Conservation (phyloP, 352 stramenopile genomes). For the Globisporangium alternatum region DNA sequence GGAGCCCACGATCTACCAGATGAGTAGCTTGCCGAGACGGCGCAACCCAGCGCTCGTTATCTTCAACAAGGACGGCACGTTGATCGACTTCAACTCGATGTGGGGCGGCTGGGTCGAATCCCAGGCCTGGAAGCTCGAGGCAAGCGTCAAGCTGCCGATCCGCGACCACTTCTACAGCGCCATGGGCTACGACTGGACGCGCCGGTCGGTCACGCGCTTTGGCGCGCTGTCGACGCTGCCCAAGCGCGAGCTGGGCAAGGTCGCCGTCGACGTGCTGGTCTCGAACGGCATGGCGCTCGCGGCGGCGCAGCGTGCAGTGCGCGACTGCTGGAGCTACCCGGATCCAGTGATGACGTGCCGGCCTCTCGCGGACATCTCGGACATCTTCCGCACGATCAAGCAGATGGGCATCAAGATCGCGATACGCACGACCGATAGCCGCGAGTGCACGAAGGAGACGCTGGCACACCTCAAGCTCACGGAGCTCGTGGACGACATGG, state of each 20-base stretch:
- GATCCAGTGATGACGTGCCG: slow-evolving; percentile 26
- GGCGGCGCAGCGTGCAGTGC: slow-evolving; percentile 19
- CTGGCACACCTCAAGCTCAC: slow-evolving; percentile 29
- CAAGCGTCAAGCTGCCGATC: slow-evolving; percentile 23
- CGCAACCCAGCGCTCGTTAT: slow-evolving; percentile 30
- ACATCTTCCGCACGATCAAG: slow-evolving; percentile 79
- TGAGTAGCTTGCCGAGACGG: slow-evolving; percentile 9
- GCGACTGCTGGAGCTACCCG: slow-evolving; percentile 28
- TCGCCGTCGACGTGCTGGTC: slow-evolving; percentile 29
- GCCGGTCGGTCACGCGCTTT: slow-evolving; percentile 23
- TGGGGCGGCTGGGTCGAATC: slow-evolving; percentile 42
- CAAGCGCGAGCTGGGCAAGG: slow-evolving; percentile 27
- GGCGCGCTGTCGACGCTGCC: slow-evolving; percentile 31
- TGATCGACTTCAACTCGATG: slow-evolving; percentile 50
- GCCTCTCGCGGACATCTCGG: slow-evolving; percentile 26
- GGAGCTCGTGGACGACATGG: slow-evolving; percentile 35
- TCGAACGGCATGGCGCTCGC: slow-evolving; percentile 19
- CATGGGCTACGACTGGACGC: slow-evolving; percentile 35
- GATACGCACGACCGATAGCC: slow-evolving; percentile 44
- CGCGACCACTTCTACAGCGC: slow-evolving; percentile 30
- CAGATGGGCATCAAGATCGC: slow-evolving; percentile 88
- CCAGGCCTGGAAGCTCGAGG: slow-evolving; percentile 34
- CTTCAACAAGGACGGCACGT: slow-evolving; percentile 47
- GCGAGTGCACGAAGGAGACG: slow-evolving; percentile 29
- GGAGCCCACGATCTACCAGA: slow-evolving; percentile 3